Conservation (phyloP, 73 alveolate genomes). For the Durusdinium trenchii region DNA sequence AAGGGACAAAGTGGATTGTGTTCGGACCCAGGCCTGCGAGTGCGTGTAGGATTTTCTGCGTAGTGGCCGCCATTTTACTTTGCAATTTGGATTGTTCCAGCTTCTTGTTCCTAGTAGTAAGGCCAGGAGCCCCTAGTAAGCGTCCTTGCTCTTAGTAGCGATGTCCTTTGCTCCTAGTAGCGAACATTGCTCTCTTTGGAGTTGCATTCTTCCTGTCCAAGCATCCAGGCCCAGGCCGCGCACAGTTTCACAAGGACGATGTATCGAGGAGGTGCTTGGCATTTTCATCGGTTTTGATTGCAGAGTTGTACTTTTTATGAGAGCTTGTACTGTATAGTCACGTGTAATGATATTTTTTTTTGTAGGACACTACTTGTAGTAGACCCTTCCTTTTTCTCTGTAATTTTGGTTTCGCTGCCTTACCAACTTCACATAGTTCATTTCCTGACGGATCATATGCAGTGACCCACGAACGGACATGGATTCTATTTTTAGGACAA, state of each 20-base stretch:
- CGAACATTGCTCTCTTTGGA: not conserved
- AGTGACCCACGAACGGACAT: too few species aligned
- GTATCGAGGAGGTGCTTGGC: conserved; percentile 59
- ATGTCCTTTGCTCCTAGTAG: not conserved
- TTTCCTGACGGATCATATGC: too few species aligned
- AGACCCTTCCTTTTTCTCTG: too few species aligned
- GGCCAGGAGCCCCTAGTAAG: not conserved
- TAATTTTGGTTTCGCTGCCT: too few species aligned
- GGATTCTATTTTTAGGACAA: too few species aligned
- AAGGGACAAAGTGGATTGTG: conserved; percentile 26
- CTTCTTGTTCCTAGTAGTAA: not conserved
- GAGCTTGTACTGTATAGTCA: too few species aligned
- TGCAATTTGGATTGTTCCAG: not conserved
- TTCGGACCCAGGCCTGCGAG: conserved; percentile 56
- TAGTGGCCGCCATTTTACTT: not conserved
- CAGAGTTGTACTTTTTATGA: too few species aligned
- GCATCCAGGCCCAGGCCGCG: conserved; percentile 18
- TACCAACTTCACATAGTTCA: too few species aligned
- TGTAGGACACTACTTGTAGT: too few species aligned
- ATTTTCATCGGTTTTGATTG: too few species aligned
- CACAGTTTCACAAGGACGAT: conserved; percentile 40
- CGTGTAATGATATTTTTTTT: too few species aligned
- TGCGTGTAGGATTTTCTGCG: not conserved
- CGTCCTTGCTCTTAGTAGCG: not conserved
- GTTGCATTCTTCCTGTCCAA: not conserved